Percentiles rank a stretch among this genome's conserved stretches.
phyloP scores from a whole-genome alignment of 2,329 filamentous ascomycete genomes.

The Pseudogymnoascus verrucosus region DNA sequence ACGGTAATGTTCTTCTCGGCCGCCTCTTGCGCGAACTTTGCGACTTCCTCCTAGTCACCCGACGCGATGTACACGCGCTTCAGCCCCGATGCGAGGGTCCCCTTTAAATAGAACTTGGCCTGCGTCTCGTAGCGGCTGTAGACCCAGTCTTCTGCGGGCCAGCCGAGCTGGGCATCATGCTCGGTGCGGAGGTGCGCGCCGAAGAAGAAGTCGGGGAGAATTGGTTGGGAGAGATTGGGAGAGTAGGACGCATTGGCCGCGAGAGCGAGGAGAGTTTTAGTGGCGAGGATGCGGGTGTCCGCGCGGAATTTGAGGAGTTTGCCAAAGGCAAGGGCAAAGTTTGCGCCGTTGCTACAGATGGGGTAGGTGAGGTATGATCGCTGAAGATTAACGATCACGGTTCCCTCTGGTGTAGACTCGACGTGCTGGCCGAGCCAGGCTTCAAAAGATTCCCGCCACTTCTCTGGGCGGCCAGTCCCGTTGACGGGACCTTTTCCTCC shows the following conservation, averaged over 20 bases:
- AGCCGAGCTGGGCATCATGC: conserved; percentile 18
- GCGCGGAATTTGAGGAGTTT: conserved; percentile 20
- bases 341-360: conserved; percentile 16
- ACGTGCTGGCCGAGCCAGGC: conserved; percentile 75
- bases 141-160: conserved; percentile 16
- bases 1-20: conserved; percentile 10
- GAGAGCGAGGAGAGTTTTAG: conserved; percentile 13
- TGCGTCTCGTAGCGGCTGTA: conserved; percentile 19
- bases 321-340: conserved; percentile 19
- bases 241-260: neutral
- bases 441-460: conserved; percentile 40
- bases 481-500: conserved; percentile 14
- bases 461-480: conserved; percentile 19
- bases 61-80: conserved; percentile 14
- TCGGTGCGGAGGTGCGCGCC: conserved; percentile 23
- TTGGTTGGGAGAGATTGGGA: conserved; percentile 9
- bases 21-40: conserved; percentile 9
- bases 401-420: conserved; percentile 50
- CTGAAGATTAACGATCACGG: conserved; percentile 17
- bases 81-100: conserved; percentile 9
- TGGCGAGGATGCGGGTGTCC: conserved; percentile 19
- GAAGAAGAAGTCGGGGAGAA: conserved; percentile 16
- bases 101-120: conserved; percentile 11
- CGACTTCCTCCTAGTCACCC: conserved; percentile 11
- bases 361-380: conserved; percentile 21